Evolutionary conservation across 2,329 filamentous ascomycete species (phyloP).

Genomic region (Colletotrichum agaves): DNA sequence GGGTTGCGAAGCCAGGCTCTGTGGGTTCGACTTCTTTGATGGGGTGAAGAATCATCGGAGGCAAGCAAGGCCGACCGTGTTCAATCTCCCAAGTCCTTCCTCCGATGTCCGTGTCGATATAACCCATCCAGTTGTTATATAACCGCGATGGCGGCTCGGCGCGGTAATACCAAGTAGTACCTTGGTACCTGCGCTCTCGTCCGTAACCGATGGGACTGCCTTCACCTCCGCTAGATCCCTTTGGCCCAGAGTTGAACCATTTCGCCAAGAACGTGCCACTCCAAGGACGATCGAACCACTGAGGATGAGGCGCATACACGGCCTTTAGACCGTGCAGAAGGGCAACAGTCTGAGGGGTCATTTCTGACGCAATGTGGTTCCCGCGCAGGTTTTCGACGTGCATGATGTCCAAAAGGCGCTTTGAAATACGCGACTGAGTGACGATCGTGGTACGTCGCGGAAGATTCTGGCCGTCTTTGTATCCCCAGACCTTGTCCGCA

Average conservation of each 20-base stretch:
- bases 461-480: constrained; percentile 65
- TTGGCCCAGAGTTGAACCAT: constrained; percentile 70
- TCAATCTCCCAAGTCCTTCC: constrained; percentile 65
- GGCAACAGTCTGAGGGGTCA: constrained; percentile 79
- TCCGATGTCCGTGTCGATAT: constrained; percentile 64
- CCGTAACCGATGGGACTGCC: constrained; percentile 70
- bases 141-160: constrained; percentile 66
- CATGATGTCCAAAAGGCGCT: constrained; percentile 78
- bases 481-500: constrained; percentile 74
- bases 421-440: constrained; percentile 79
- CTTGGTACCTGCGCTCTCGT: constrained; percentile 65
- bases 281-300: constrained; percentile 84
- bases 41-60: constrained; percentile 68
- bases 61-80: constrained; percentile 67
- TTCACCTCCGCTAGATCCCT: constrained; percentile 63
- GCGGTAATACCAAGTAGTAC: constrained; percentile 71
- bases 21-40: constrained; percentile 68
- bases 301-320: constrained; percentile 80
- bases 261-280: constrained; percentile 61
- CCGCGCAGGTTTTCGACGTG: constrained; percentile 79
- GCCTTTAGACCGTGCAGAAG: constrained; percentile 83
- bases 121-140: constrained; percentile 73
- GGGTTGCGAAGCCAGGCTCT: constrained; percentile 52
- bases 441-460: constrained; percentile 82
- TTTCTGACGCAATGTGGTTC: constrained; percentile 82